Percentiles rank a stretch among this genome's conserved stretches.
phyloP scores from a whole-genome alignment of 2,329 filamentous ascomycete species.

The Waltergamsia citrina region DNA sequence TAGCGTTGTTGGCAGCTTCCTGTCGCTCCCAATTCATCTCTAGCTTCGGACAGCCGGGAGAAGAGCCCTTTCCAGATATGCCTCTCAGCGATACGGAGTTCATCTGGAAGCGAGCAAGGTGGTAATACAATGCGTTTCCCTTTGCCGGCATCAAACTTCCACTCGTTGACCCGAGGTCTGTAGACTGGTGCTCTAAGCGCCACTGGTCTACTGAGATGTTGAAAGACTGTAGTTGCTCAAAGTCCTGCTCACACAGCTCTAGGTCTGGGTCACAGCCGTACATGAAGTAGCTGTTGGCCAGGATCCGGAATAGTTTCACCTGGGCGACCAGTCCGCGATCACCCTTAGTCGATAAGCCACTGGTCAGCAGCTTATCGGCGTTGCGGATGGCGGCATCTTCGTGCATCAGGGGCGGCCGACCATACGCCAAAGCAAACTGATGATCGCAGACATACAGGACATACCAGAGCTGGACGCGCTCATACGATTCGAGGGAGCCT shows the following conservation, averaged over 20 bases:
- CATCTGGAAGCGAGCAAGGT: slow-evolving; percentile 8
- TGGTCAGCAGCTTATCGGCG: slow-evolving; percentile 13
- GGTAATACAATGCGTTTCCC: slow-evolving; percentile 7
- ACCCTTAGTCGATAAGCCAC: slow-evolving; percentile 5
- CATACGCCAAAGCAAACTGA: slow-evolving; percentile 27
- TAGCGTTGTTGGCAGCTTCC: slow-evolving; percentile 8
- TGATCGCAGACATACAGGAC: slow-evolving; percentile 25
- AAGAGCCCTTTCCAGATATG: slow-evolving; percentile 4
- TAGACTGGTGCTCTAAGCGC: slow-evolving; percentile 7
- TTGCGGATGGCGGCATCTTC: slow-evolving; percentile 24
- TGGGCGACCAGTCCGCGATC: slow-evolving; percentile 7
- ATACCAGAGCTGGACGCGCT: slow-evolving; percentile 27
- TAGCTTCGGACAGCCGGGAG: neutral
- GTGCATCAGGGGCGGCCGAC: slow-evolving; percentile 23
- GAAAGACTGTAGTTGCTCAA: slow-evolving; percentile 6
- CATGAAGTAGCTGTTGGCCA: slow-evolving; percentile 8
- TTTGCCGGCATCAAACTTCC: slow-evolving; percentile 4
- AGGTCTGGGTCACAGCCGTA: slow-evolving; percentile 10
- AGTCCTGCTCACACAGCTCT: slow-evolving; percentile 5
- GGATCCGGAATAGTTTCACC: slow-evolving; percentile 8
- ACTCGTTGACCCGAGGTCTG: neutral
- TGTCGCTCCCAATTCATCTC: slow-evolving; percentile 9
- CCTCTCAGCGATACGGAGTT: slow-evolving; percentile 7
- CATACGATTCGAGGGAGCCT: slow-evolving; percentile 19
- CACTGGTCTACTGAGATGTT: slow-evolving; percentile 7